Evolutionary conservation across 208 protist genomes (phyloP).

Genomic region (Naegleria gruberi): DNA sequence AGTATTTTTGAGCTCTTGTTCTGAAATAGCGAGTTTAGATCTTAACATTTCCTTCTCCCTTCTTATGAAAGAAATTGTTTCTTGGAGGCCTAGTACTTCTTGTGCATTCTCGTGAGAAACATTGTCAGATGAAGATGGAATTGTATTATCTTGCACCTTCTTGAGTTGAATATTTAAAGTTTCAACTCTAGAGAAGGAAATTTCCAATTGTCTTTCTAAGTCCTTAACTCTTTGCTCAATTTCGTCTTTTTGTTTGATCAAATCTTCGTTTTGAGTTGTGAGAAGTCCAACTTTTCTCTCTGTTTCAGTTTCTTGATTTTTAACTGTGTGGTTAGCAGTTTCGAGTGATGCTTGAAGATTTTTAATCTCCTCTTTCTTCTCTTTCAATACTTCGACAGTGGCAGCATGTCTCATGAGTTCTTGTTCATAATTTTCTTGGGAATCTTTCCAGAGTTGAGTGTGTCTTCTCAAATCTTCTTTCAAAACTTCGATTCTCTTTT

Average conservation of each 20-base stretch:
- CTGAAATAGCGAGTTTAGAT: background rate
- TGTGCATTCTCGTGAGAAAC: background rate
- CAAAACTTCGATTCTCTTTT: background rate
- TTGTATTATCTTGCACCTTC: too few species aligned
- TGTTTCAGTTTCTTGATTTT: background rate
- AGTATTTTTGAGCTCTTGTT: background rate
- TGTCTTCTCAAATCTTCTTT: background rate
- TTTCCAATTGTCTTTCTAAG: background rate
- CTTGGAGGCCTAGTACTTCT: background rate
- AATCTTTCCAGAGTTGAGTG: background rate
- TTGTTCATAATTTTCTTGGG: background rate
- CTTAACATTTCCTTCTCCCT: conserved; percentile 1
- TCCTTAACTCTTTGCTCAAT: background rate
- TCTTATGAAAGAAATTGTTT: background rate
- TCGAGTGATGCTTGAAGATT: background rate
- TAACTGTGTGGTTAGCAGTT: background rate
- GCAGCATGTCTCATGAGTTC: background rate
- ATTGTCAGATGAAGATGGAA: background rate
- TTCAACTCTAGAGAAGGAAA: background rate
- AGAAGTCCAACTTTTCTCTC: background rate
- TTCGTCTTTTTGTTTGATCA: background rate
- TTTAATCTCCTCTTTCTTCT: background rate
- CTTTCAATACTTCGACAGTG: background rate
- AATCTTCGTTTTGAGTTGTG: background rate
- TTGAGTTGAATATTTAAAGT: background rate